These are phyloP conservation scores for Metschnikowia colocasiae DNA, from an alignment of 805 yeast species.

Conservation along the genomic window DNA sequence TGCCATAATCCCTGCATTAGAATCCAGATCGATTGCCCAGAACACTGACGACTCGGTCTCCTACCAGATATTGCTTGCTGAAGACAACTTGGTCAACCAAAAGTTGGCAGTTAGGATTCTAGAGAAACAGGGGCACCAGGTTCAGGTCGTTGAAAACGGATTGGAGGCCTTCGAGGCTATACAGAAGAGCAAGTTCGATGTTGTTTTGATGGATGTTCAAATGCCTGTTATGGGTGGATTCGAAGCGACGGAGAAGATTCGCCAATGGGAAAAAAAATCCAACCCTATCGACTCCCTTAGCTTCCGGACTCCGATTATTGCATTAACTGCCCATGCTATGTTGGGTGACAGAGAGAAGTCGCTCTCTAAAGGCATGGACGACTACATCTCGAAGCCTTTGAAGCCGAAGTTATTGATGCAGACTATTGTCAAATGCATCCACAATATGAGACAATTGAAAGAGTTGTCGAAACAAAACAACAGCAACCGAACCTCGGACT, in stretches of 20 bases:
- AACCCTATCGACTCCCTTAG: conserved; percentile 67
- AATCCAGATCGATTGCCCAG: conserved; percentile 74
- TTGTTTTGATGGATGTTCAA: conserved; percentile 88
- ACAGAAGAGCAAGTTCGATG: conserved; percentile 64
- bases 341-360: conserved; percentile 87
- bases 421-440: conserved; percentile 81
- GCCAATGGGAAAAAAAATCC: conserved; percentile 83
- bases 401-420: conserved; percentile 80
- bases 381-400: conserved; percentile 81
- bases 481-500: conserved; percentile 41
- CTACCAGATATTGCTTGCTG: conserved; percentile 74
- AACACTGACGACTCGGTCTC: conserved; percentile 75
- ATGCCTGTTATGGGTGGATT: conserved; percentile 97
- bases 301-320: conserved; percentile 81
- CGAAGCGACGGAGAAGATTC: conserved; percentile 81
- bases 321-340: conserved; percentile 92
- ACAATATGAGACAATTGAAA: conserved; percentile 59
- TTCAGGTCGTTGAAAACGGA: conserved; percentile 84
- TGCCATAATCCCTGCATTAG: conserved; percentile 79
- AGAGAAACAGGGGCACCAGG: conserved; percentile 81
- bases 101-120: conserved; percentile 80
- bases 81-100: conserved; percentile 84
- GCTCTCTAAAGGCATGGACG: conserved; percentile 88
- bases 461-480: conserved; percentile 50
- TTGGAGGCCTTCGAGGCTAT: conserved; percentile 77